These are phyloP conservation scores for Vanderwaltozyma yarrowii DNA, from an alignment of 805 yeast genomes.

Conservation along the genomic window DNA sequence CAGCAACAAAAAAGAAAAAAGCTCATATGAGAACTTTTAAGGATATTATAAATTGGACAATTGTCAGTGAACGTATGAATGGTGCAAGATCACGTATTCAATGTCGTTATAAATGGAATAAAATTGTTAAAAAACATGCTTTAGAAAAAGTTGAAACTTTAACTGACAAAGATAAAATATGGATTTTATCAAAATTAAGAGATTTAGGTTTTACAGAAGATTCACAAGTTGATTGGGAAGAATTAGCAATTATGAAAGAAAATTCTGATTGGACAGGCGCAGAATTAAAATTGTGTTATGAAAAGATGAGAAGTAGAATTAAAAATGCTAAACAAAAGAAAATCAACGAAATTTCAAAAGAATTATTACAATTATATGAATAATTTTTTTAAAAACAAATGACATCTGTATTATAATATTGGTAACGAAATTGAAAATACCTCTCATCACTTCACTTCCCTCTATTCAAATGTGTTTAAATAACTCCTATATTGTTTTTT, in stretches of 20 bases:
- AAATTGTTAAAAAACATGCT: slow-evolving; percentile 54
- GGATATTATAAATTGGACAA: slow-evolving; percentile 75
- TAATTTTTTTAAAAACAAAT: background rate
- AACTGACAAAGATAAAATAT: slow-evolving; percentile 37
- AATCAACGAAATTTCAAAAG: slow-evolving; percentile 28
- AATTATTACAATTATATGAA: slow-evolving; percentile 9
- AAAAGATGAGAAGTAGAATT: slow-evolving; percentile 43
- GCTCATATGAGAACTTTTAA: slow-evolving; percentile 18
- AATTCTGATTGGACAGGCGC: slow-evolving; percentile 43
- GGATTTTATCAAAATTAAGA: slow-evolving; percentile 40
- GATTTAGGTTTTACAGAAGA: slow-evolving; percentile 34
- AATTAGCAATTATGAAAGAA: slow-evolving; percentile 38
- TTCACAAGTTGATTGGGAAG: slow-evolving; percentile 44
- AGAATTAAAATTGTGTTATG: slow-evolving; percentile 55
- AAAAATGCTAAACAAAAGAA: slow-evolving; percentile 38
- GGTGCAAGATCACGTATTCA: slow-evolving; percentile 86
- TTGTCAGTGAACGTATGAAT: slow-evolving; percentile 80
- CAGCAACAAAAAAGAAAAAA: slow-evolving; percentile 10
- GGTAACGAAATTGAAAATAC: too few relatives aligned
- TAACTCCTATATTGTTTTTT: too few relatives aligned
- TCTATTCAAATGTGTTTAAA: too few relatives aligned
- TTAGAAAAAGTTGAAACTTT: slow-evolving; percentile 35
- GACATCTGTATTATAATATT: too few relatives aligned
- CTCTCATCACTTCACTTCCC: too few relatives aligned
- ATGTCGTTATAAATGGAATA: slow-evolving; percentile 93